These are phyloP conservation scores for Spiraea crenata DNA, from an alignment of 331 rosid genomes.

Conservation along the genomic window DNA sequence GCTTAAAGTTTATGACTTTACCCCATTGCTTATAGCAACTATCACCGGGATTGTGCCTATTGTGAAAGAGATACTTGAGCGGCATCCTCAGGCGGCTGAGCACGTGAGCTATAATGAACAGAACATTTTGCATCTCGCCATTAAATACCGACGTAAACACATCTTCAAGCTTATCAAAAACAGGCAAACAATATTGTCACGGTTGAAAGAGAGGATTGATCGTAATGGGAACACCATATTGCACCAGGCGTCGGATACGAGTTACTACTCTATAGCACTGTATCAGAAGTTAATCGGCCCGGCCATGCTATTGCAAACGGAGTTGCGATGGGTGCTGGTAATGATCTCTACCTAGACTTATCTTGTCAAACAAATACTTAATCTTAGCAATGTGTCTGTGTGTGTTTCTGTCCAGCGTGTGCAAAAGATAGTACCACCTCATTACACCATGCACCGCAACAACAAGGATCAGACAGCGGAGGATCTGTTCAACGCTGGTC, in stretches of 20 bases:
- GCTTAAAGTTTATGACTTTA: not conserved
- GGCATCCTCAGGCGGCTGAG: slow-evolving; percentile 26
- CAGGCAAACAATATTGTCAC: not conserved
- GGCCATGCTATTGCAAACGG: slow-evolving; percentile 18
- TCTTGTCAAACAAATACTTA: not conserved
- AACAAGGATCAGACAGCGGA: not conserved
- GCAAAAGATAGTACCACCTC: not conserved
- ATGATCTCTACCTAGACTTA: not conserved
- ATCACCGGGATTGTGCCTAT: slow-evolving; percentile 21
- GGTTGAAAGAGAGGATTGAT: slow-evolving; percentile 4
- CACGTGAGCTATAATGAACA: slow-evolving; percentile 10
- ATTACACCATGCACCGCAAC: not conserved
- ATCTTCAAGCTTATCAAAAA: slow-evolving; percentile 23
- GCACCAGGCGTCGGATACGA: slow-evolving; percentile 5
- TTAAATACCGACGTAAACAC: slow-evolving; percentile 23
- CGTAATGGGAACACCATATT: not conserved
- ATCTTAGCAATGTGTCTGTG: not conserved
- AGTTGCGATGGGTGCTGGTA: slow-evolving; percentile 21
- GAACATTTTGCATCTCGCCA: slow-evolving; percentile 32
- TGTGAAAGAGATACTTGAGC: slow-evolving; percentile 1
- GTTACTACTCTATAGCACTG: not conserved
- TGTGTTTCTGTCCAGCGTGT: not conserved
- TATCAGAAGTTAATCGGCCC: slow-evolving; percentile 6
- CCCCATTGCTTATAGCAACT: slow-evolving; percentile 22
- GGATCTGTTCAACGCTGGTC: not conserved